Base-by-base conservation (phyloP, 2,329 filamentous ascomycete genomes). In the Harringtonia aguacate region DNA sequence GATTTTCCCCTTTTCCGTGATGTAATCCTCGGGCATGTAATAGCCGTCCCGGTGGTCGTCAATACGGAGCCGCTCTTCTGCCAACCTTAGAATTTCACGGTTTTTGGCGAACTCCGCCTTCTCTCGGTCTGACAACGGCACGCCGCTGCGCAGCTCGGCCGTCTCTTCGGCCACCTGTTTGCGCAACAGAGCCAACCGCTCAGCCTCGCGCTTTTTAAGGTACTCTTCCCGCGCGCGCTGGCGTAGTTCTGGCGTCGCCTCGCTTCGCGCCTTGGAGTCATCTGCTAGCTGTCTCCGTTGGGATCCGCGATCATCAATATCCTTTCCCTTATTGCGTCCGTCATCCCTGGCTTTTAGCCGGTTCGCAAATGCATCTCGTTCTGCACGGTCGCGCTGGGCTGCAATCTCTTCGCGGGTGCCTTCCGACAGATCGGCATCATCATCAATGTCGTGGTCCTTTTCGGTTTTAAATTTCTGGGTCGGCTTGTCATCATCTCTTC, bases 41-140 rank as follows among this genome's bases (percentile, higher is more conserved):
- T 97, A 98, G 3, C 90, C 90, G 65, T 95, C 89, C 18, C 82
- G 76, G 60, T 95, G 81, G 53, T 97, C 90, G 58, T 97, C 89
- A 50, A 98, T 94, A 36, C 77, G 77, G 44, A 90, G 68, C 20
- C 90, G 75, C 59, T 94, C 87, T 63, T 95, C 86, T 1, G 87
- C 86, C 35, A 95, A 69, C 30, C 81, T 74, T 35, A 95, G 64
- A 22, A 89, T 72, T 61, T 97, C 86, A 37, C 86, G 71, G 57
- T 97, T 97, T 57, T 86, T 82, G 3, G 83, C 82, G 59, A 98
- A 97, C 50, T 95, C 86, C 45, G 80, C 83, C 58, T 83, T 87
- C 61, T 98, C 92, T 47, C 73, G 73, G 47, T 84, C 77, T 0
- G 84, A 86, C 15, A 98, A 62, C 37, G 74, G 73, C 1, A 81